A percentile compares a stretch with the other conserved stretches of the same genome.
These are phyloP conservation scores for Vitellaria paradoxa DNA, from an alignment of 179 eudicot genomes.

Conservation along the genomic window DNA sequence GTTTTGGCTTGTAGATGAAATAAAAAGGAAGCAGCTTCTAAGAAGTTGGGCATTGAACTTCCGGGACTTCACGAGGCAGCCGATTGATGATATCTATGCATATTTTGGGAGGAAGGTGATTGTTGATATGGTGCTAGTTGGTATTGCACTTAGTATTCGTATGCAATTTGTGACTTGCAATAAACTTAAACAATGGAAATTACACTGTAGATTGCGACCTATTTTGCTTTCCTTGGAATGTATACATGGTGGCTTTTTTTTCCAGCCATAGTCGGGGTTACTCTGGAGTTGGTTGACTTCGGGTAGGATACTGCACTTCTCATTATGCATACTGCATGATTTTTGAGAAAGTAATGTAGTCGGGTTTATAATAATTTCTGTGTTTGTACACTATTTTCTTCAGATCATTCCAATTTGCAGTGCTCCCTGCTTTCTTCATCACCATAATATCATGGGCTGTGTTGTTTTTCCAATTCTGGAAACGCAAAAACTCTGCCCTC, in stretches of 20 bases:
- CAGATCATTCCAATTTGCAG: conserved; percentile 72
- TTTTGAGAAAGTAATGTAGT: neutral
- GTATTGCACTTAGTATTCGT: neutral
- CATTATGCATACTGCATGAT: neutral
- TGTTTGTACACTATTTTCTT: conserved; percentile 15
- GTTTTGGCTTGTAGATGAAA: conserved; percentile 61
- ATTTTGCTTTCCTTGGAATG: conserved; percentile 95
- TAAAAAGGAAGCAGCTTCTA: conserved; percentile 63
- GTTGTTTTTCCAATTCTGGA: conserved; percentile 92
- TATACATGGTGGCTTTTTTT: conserved; percentile 84
- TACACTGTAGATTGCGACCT: conserved; percentile 67
- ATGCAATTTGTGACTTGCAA: neutral
- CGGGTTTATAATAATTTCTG: neutral
- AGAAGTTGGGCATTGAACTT: conserved; percentile 86
- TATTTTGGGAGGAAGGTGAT: conserved; percentile 85
- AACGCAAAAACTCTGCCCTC: conserved; percentile 80
- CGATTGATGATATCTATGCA: conserved; percentile 78
- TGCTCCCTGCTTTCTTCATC: conserved; percentile 73
- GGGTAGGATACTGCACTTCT: conserved; percentile 49
- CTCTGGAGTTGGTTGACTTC: conserved; percentile 64
- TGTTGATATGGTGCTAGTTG: conserved; percentile 9
- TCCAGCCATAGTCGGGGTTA: conserved; percentile 74
- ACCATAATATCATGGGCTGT: conserved; percentile 78
- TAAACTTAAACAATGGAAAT: conserved; percentile 4
- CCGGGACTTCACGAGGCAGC: conserved; percentile 73